Conservation (phyloP, 257 asterid species). For the Datura wrightii region DNA sequence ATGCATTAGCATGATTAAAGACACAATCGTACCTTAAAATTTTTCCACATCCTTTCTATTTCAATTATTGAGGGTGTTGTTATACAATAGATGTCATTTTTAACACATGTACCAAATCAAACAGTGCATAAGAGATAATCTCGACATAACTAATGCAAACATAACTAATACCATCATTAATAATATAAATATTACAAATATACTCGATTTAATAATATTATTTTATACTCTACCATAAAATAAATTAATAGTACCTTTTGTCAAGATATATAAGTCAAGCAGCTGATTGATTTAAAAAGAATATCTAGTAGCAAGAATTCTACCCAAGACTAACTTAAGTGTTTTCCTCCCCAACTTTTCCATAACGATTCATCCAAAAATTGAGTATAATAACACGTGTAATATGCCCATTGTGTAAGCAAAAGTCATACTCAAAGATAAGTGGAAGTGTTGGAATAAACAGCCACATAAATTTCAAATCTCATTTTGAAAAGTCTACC, state of each 20-base stretch:
- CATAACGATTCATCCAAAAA: neutral
- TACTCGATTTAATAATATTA: too few relatives aligned
- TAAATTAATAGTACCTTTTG: neutral
- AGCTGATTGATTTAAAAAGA: neutral
- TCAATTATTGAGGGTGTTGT: too few relatives aligned
- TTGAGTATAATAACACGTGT: neutral
- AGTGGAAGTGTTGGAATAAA: constrained; percentile 18
- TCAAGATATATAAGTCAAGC: neutral
- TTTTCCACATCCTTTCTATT: too few relatives aligned
- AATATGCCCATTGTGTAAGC: neutral
- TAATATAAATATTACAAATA: too few relatives aligned
- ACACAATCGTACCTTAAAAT: too few relatives aligned
- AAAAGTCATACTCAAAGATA: neutral
- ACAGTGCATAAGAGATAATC: too few relatives aligned
- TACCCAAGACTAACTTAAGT: neutral
- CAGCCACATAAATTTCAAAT: neutral
- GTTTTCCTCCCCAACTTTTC: neutral
- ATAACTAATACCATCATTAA: too few relatives aligned
- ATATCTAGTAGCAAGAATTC: neutral
- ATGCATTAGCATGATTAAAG: too few relatives aligned
- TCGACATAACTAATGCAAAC: too few relatives aligned
- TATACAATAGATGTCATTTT: too few relatives aligned
- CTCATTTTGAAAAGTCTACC: constrained; percentile 30
- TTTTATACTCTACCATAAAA: too few relatives aligned
- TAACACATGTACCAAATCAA: too few relatives aligned